phyloP scores from a whole-genome alignment of 768 basidiomycete species.

The Rhodosporidiobolus sp. region DNA sequence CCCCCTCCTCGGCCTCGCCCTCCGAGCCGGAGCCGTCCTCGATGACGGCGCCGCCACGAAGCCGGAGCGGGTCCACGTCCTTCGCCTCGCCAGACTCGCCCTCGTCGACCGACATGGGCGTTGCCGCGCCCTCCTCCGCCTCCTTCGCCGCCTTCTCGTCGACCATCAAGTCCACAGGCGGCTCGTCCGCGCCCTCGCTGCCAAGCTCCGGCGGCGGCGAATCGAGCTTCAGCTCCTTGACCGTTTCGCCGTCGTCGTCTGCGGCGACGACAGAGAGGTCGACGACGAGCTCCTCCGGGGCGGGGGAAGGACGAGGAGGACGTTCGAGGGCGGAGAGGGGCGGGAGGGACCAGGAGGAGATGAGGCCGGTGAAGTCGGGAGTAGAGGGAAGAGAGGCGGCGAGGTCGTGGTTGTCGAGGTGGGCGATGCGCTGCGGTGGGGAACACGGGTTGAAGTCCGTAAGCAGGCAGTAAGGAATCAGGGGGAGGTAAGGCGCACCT shows the following conservation, averaged over 20 bases:
- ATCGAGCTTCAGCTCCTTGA: slow-evolving; percentile 12
- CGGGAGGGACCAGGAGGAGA: slow-evolving; percentile 14
- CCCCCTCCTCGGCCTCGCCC: slow-evolving; percentile 47
- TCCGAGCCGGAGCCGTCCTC: slow-evolving; percentile 51
- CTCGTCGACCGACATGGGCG: slow-evolving; percentile 24
- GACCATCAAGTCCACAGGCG: neutral
- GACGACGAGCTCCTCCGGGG: neutral
- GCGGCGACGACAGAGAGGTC: neutral
- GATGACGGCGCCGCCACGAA: slow-evolving; percentile 43
- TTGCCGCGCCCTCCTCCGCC: neutral
- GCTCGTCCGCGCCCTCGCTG: neutral
- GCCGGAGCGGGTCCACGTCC: neutral
- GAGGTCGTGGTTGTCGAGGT: slow-evolving; percentile 26
- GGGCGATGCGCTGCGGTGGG: neutral
- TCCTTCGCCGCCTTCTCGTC: neutral
- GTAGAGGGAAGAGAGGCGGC: neutral
- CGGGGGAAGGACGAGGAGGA: neutral
- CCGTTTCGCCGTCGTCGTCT: slow-evolving; percentile 2
- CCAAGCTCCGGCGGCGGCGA: too few species aligned
- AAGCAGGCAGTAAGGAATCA: neutral
- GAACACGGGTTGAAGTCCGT: neutral
- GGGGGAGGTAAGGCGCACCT: neutral
- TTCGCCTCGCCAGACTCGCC: neutral
- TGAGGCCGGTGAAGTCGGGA: neutral
- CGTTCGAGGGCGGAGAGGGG: neutral